These are phyloP conservation scores for Hansenula sp. DNA, from an alignment of 1,139 yeast species.

Conservation along the genomic window DNA sequence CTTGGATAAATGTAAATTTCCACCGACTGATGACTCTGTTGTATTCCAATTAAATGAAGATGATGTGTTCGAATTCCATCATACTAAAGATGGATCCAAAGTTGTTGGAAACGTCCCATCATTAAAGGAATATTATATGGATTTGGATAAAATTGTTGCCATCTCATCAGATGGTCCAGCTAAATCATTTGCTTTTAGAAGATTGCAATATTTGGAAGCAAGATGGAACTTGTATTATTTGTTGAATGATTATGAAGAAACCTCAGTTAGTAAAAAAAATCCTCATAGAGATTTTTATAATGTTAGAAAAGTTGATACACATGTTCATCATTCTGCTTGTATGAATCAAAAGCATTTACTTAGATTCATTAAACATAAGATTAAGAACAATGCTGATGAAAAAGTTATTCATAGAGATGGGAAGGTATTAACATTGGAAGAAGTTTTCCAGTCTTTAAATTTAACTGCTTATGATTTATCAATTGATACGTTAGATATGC, in stretches of 20 bases:
- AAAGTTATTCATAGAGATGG: constrained; percentile 94
- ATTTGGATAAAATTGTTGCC: constrained; percentile 64
- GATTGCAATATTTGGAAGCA: constrained; percentile 91
- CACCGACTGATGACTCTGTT: constrained; percentile 48
- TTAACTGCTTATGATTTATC: constrained; percentile 92
- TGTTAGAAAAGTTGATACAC: constrained; percentile 97
- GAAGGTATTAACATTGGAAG: constrained; percentile 74
- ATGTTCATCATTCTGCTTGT: constrained; percentile 98
- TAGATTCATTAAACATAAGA: constrained; percentile 90
- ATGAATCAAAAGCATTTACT: constrained; percentile 97
- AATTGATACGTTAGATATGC: constrained; percentile 98
- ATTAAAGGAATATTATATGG: constrained; percentile 78
- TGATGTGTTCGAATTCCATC: constrained; percentile 67
- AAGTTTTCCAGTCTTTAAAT: constrained; percentile 87
- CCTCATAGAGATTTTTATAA: constrained; percentile 98
- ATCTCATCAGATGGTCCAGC: constrained; percentile 94
- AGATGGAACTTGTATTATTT: constrained; percentile 91
- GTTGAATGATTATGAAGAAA: constrained; percentile 90
- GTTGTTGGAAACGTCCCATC: constrained; percentile 62
- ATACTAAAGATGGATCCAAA: constrained; percentile 28
- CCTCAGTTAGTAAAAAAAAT: constrained; percentile 73
- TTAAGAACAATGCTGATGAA: constrained; percentile 77
- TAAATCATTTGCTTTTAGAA: constrained; percentile 93
- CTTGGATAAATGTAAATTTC: constrained; percentile 58
- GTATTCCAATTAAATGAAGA: constrained; percentile 52